Evolutionary conservation across 495 filamentous ascomycete species (phyloP).

Genomic region (Xylaria longipes): DNA sequence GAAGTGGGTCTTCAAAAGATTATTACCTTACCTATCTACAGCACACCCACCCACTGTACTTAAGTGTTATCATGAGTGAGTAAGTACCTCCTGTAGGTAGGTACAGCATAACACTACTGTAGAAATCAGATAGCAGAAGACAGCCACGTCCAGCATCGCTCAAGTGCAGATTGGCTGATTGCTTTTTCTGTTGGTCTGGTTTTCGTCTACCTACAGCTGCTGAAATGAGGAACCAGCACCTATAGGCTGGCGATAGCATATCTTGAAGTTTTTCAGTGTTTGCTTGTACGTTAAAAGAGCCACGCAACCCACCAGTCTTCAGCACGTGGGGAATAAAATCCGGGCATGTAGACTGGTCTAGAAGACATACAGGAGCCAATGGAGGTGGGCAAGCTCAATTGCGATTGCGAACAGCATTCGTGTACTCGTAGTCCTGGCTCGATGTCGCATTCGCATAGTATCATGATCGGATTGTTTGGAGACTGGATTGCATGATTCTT

Average conservation of each 20-base stretch:
- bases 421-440: background rate
- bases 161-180: background rate
- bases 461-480: slow-evolving; percentile 1
- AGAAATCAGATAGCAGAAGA: background rate
- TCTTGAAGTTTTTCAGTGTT: background rate
- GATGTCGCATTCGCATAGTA: background rate
- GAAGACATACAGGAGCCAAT: background rate
- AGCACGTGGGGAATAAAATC: background rate
- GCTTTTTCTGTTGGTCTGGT: background rate
- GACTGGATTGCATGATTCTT: slow-evolving; percentile 9
- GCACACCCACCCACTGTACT: background rate
- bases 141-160: background rate
- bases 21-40: background rate
- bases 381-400: background rate
- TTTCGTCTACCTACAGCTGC: slow-evolving; percentile 5
- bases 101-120: background rate
- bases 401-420: background rate
- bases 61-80: too few relatives aligned
- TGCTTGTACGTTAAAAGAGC: background rate
- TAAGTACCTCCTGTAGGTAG: background rate
- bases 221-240: background rate
- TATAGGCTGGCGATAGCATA: background rate
- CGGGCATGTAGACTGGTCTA: background rate
- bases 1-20: background rate
- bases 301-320: background rate